Base-by-base conservation (phyloP, 2,329 filamentous ascomycete species). In the Claviceps arundinis region DNA sequence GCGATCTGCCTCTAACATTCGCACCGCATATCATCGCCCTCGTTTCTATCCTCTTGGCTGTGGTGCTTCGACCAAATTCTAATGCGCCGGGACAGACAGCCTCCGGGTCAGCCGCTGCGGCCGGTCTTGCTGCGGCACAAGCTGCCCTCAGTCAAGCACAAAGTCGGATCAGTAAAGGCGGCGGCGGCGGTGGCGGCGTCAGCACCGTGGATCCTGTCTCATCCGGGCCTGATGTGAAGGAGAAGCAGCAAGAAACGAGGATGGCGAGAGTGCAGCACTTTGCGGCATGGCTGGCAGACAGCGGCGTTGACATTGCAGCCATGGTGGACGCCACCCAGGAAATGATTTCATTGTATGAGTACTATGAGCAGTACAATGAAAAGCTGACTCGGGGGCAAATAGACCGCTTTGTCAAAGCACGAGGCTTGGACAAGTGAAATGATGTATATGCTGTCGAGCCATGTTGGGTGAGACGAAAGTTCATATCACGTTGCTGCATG, bases 291-390 rank as follows among this genome's bases (percentile, higher is more conserved):
- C 73, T 95, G 52, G 86, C 89, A 1, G 89, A 95, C 63, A 93
- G 87, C 61, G 85, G 81, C 52, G 80, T 95, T 44, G 87, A 94
- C 60, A 85, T 95, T 61, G 81, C 87, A 57, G 85, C 82, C 37
- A 84, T 94, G 66, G 85, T 95, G 49, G 88, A 95, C 67, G 89
- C 86, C 62, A 91, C 87, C 0, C 90, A 96, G 68, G 90, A 95
- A 69, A 78, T 95, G 56, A 87, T 96, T 50, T 90, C 87, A 3
- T 79, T 95, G 56, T 95, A 95, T 64, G 87, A 94, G 62, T 78
- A 72, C 55, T 72, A 78, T 49, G 78, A 81, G 61, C 73, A 78
- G 58, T 81, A 80, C 58, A 79, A 80, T 56, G 78, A 81, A 51
- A 81, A 81, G 60, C 67, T 74, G 41, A 78, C 76, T 2, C 65